These are phyloP conservation scores for Colletotrichum sp. DNA, from an alignment of 2,329 filamentous ascomycete genomes.

Conservation along the genomic window DNA sequence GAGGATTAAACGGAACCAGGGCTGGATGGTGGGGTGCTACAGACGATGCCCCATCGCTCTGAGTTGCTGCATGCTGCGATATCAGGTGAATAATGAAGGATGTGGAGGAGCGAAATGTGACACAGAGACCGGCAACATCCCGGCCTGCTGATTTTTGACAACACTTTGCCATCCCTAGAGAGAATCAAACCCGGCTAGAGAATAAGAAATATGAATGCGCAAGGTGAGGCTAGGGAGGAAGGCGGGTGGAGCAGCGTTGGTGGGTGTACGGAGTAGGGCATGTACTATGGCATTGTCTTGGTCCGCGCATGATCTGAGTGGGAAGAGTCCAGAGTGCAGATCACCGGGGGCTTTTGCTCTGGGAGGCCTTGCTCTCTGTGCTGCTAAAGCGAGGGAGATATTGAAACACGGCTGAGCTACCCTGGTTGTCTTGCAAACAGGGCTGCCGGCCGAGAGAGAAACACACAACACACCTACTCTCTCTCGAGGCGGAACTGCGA, in stretches of 20 bases:
- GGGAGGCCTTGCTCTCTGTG: background rate
- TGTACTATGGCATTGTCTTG: background rate
- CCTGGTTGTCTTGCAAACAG: background rate
- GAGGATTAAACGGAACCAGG: background rate
- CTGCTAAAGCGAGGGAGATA: background rate
- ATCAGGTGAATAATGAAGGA: background rate
- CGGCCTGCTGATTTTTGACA: background rate
- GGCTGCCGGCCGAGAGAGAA: background rate
- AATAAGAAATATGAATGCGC: background rate
- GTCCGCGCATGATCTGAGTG: background rate
- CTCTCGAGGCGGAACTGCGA: background rate
- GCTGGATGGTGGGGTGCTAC: background rate
- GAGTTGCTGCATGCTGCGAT: background rate
- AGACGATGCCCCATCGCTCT: background rate
- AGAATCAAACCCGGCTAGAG: background rate
- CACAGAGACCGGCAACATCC: background rate
- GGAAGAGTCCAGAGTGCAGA: background rate
- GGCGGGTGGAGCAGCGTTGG: background rate
- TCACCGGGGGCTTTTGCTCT: background rate
- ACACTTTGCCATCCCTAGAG: background rate
- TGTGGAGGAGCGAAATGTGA: background rate
- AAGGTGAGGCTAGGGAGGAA: background rate
- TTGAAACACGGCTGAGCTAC: slow-evolving; percentile 17
- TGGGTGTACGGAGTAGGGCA: background rate
- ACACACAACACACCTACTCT: background rate